phyloP scores from a whole-genome alignment of 768 basidiomycete genomes.

The Cyathus striatus region DNA sequence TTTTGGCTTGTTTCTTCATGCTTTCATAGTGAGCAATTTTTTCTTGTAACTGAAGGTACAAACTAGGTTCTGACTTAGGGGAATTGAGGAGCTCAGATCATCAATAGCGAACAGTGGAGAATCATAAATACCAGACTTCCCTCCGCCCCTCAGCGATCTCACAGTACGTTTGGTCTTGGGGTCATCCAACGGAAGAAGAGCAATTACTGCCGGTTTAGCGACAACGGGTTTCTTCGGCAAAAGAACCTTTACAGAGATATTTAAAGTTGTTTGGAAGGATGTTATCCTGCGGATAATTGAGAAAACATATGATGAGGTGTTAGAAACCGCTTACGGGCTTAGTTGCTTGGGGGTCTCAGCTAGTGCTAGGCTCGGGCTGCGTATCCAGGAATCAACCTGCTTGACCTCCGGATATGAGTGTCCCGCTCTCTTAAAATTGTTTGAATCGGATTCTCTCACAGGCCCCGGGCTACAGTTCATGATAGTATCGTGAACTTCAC shows the following conservation, averaged over 20 bases:
- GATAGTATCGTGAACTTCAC: too few relatives aligned
- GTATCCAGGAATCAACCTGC: too few relatives aligned
- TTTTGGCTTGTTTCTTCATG: conserved; percentile 24
- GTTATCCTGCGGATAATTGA: not conserved
- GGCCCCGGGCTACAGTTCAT: too few relatives aligned
- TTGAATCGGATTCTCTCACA: too few relatives aligned
- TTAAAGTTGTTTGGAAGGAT: not conserved
- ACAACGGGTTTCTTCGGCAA: not conserved
- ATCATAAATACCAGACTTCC: not conserved
- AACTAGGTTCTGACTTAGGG: conserved; percentile 13
- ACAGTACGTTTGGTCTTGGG: not conserved
- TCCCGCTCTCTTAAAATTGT: too few relatives aligned
- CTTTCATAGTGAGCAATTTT: conserved; percentile 26
- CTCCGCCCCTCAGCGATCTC: not conserved
- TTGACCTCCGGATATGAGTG: too few relatives aligned
- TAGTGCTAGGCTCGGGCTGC: too few relatives aligned
- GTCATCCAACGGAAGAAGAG: not conserved
- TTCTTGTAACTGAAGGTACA: conserved; percentile 26
- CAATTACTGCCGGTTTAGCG: not conserved
- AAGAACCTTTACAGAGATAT: not conserved
- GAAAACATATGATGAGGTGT: too few relatives aligned
- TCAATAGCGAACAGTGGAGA: conserved; percentile 29
- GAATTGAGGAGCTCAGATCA: conserved; percentile 16
- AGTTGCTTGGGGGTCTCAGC: too few relatives aligned
- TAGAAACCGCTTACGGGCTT: too few relatives aligned